Evolutionary conservation across 495 filamentous ascomycete genomes (phyloP), one percentile per base, ranked within the genome.

Genomic region (Aspergillus cavernicola): DNA sequence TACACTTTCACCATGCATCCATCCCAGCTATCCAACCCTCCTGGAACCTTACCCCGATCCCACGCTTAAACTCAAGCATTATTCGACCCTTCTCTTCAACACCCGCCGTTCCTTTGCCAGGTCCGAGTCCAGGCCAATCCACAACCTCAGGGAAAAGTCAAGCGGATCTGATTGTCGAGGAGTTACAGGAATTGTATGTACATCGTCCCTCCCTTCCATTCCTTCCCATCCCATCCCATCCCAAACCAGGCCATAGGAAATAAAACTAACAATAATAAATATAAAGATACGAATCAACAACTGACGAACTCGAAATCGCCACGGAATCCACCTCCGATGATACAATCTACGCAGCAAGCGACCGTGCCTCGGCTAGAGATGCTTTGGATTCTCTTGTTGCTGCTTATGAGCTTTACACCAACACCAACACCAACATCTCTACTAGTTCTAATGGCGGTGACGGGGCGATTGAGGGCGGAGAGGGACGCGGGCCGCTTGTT

Each of bases 271-370:
- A 35, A 16, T 19, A 10, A 19, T 1, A 39, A 39, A 15, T 9
- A 33, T 9, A 48, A 46, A 68, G 66, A 1, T 69, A 69, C 56
- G 69, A 75, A 59, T 60, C 63, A 15, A 68, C 73, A 5, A 75
- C 69, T 64, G 73, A 76, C 57, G 73, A 76, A 59, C 69, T 76
- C 53, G 73, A 76, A 63, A 76, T 76, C 47, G 73, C 73, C 6
- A 73, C 68, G 2, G 74, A 77, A 26, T 71, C 67, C 60, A 75
- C 74, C 9, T 67, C 74, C 37, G 46, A 53, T 6, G 57, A 62
- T 0, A 75, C 72, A 8, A 75, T 77, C 61, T 77, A 77, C 61
- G 71, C 73, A 1, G 67, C 74, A n/a, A 74, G 70, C 2, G 73
- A 76, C 37, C 69, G 73, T 6, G 73, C 72, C 37, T 71, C 71